phyloP scores from a whole-genome alignment of 2,329 filamentous ascomycete genomes.

The Epichloe scottii region DNA sequence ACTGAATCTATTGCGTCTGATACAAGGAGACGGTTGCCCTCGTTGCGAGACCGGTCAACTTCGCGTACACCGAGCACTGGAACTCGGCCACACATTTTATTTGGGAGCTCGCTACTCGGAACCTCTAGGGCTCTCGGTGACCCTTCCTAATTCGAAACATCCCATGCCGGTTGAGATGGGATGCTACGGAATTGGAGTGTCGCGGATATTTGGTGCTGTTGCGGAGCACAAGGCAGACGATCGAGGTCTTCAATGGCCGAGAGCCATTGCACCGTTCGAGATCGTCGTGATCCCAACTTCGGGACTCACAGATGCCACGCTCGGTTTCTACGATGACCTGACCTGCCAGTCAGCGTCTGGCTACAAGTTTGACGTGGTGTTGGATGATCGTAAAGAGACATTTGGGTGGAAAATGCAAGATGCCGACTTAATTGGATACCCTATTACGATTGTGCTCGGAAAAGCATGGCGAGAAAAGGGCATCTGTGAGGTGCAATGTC shows the following conservation, averaged over 20 bases:
- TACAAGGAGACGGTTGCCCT: constrained; percentile 59
- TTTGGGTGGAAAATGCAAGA: constrained; percentile 83
- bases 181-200: constrained; percentile 90
- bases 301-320: constrained; percentile 33
- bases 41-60: constrained; percentile 53
- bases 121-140: constrained; percentile 55
- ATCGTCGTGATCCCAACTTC: constrained; percentile 50
- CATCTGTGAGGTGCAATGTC: constrained; percentile 68
- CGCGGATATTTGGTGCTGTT: constrained; percentile 76
- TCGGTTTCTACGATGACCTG: constrained; percentile 52
- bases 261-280: constrained; percentile 74
- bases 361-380: constrained; percentile 44
- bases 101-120: constrained; percentile 79
- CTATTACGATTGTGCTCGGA: constrained; percentile 69
- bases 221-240: constrained; percentile 62
- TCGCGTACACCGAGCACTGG: constrained; percentile 59
- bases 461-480: constrained; percentile 48
- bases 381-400: constrained; percentile 59
- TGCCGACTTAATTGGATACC: constrained; percentile 81
- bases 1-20: constrained; percentile 52
- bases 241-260: constrained; percentile 76
- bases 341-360: constrained; percentile 9
- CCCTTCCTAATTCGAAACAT: constrained; percentile 18
- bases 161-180: constrained; percentile 71
- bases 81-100: constrained; percentile 91